Evolutionary conservation across 2,329 filamentous ascomycete species (phyloP).

Genomic region (Colletotrichum sp.): DNA sequence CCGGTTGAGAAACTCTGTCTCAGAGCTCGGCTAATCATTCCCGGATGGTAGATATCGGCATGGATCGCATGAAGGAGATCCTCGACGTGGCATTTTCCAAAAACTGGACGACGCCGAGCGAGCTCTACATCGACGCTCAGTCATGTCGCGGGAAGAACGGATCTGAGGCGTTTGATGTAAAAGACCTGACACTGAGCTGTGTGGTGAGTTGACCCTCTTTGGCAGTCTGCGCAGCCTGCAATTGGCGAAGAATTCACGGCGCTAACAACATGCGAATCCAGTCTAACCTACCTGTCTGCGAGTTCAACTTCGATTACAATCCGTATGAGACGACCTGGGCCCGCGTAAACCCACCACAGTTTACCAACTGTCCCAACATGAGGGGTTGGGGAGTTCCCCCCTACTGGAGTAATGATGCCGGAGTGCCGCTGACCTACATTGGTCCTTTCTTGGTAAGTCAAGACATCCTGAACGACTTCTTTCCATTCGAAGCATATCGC

Average conservation of each 20-base stretch:
- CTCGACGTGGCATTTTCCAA: not conserved
- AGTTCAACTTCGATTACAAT: constrained; percentile 1
- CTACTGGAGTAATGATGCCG: not conserved
- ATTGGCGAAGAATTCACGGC: not conserved
- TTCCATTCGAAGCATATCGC: not conserved
- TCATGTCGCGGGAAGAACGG: not conserved
- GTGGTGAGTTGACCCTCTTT: not conserved
- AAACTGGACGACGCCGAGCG: constrained; percentile 3
- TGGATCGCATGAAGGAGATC: not conserved
- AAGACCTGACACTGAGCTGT: not conserved
- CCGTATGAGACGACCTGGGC: not conserved
- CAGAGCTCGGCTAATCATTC: not conserved
- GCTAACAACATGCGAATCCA: not conserved
- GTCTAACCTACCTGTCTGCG: constrained; percentile 4
- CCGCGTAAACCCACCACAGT: not conserved
- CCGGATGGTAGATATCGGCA: not conserved
- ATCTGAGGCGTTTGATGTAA: not conserved
- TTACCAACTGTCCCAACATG: not conserved
- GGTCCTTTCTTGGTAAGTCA: constrained; percentile 1
- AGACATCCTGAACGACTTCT: not conserved
- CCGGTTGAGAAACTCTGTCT: fast-evolving
- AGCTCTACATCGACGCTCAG: not conserved
- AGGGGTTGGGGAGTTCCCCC: not conserved
- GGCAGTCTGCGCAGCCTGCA: not conserved
- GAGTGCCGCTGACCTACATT: not conserved